Evolutionary conservation across 495 filamentous ascomycete species (phyloP).

Genomic region (Cercophora sp.): DNA sequence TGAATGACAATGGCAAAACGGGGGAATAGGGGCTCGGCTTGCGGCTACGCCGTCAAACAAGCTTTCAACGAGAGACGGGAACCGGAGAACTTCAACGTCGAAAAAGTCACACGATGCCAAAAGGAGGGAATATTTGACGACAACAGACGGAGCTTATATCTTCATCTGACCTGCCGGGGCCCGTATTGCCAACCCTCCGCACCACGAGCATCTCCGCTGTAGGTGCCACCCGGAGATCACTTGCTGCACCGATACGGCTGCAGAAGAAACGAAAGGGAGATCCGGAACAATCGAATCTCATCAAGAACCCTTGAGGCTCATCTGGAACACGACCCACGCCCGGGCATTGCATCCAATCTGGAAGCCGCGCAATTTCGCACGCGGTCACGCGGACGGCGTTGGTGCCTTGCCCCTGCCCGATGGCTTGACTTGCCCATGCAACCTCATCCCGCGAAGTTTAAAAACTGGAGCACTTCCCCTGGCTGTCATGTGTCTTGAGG

Average conservation of each 20-base stretch:
- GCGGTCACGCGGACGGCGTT: neutral
- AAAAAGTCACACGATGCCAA: no score
- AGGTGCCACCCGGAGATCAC: no score
- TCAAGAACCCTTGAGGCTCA: neutral
- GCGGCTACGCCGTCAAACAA: no score
- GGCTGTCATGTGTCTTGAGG: conserved; percentile 1
- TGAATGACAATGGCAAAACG: neutral
- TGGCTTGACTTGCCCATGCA: neutral
- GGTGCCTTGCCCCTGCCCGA: neutral
- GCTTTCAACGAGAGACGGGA: neutral
- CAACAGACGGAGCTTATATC: no score
- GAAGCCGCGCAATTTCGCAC: neutral
- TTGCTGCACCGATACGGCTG: no score
- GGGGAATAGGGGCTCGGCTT: no score
- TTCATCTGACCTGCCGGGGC: no score
- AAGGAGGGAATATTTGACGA: no score
- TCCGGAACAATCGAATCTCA: no score
- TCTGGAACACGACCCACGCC: neutral
- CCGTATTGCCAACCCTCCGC: no score
- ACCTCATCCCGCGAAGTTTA: conserved; percentile 1
- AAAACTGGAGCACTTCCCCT: conserved; percentile 1
- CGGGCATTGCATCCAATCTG: neutral
- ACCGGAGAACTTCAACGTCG: neutral
- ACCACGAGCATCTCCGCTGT: no score
- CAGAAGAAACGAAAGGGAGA: no score